Conservation (phyloP, 345 rosid species). For the Leavenworthia alabamica region DNA sequence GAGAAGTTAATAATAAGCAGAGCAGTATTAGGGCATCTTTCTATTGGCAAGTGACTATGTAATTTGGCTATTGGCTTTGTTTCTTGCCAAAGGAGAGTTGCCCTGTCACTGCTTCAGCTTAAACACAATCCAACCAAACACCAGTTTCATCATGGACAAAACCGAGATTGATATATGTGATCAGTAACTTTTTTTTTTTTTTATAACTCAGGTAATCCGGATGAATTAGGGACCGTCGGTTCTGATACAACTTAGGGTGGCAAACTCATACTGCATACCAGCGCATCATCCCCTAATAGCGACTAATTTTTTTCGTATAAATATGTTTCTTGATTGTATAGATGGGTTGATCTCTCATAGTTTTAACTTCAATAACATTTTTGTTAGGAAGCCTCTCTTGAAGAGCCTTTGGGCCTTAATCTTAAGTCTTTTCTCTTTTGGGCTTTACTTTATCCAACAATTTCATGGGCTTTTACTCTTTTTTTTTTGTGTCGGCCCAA, state of each 20-base stretch:
- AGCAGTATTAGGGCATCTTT: conserved; percentile 33
- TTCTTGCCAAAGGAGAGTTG: conserved; percentile 36
- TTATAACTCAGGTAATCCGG: too few relatives aligned
- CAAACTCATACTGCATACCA: too few relatives aligned
- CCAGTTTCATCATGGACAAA: background rate
- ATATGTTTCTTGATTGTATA: conserved; percentile 1
- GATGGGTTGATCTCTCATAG: conserved; percentile 9
- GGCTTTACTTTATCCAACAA: too few relatives aligned
- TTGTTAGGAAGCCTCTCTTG: too few relatives aligned
- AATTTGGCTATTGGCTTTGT: conserved; percentile 2
- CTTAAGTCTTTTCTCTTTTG: background rate
- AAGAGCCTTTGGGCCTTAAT: conserved; percentile 7
- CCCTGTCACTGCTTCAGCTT: conserved; percentile 33
- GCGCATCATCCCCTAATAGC: too few relatives aligned
- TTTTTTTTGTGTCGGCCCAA: too few relatives aligned
- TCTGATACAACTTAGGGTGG: too few relatives aligned
- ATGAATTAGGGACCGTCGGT: too few relatives aligned
- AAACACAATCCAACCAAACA: conserved; percentile 12
- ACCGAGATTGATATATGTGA: background rate
- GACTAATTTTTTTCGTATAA: background rate
- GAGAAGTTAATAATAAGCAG: conserved; percentile 16
- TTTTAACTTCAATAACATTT: background rate
- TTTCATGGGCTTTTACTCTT: too few relatives aligned
- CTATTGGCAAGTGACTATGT: conserved; percentile 29
- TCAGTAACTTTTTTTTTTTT: conserved; percentile 12